Evolutionary conservation across 495 filamentous ascomycete species (phyloP), one percentile per base, ranked within the genome.

Genomic region (Ascodesmis nigricans): DNA sequence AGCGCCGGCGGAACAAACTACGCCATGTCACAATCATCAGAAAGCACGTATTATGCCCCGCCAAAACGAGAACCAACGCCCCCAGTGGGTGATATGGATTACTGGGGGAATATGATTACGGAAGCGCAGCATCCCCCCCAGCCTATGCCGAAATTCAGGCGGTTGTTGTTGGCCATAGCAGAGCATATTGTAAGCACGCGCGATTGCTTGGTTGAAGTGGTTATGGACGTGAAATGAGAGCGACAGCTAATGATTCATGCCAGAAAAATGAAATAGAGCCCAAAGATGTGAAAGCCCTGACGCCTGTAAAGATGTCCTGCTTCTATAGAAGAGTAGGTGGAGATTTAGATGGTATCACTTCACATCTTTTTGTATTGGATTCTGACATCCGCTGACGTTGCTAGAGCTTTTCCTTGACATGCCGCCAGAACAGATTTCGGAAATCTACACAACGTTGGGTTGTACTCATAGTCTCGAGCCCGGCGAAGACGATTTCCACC

Each of bases 241-340:
- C 21, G 16, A 25, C 24, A 33, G 5, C 3, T 30, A 30, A 40
- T 31, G 20, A 28, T 34, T 11, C 6, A 11, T 27, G 27, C 32
- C 41, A 75, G 67, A 63, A 67, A 52, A 55, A 60, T 25, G 60
- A 70, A 7, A 63, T 87, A 37, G 73, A 75, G 21, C 66, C 77
- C 33, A 68, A 56, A 43, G 67, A 69, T 21, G 63, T 66, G 4
- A 56, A 56, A 29, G 64, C 70, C 45, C 60, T 97, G 22, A 80
- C 68, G 1, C 83, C 90, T 0, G 58, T 66, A 23, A 90, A 93
- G 53, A 64, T 97, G 18, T 75, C 84, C 2, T 57, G 67, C 7
- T 97, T 91, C 58, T 97, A 97, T 56, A 75, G 73, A 43, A 62
- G 67, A 25, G 76, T 91, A 20, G 82, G 81, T 38, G 82, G 84